phyloP scores from a whole-genome alignment of 164 flowering plant species.

The Vitis riparia region DNA sequence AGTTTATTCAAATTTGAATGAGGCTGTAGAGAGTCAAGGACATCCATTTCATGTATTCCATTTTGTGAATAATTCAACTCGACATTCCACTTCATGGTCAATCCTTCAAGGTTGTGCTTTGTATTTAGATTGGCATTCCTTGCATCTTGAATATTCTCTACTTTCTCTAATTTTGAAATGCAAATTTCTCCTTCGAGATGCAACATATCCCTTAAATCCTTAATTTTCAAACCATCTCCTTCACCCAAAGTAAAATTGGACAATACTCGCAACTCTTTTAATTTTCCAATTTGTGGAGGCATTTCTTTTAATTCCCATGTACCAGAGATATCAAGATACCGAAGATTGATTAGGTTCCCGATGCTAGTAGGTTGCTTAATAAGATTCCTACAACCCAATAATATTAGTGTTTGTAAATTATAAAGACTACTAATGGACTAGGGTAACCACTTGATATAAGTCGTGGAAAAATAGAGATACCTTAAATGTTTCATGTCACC shows the following conservation, averaged over 20 bases:
- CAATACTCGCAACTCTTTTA: neutral
- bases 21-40: no score
- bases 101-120: neutral
- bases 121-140: neutral
- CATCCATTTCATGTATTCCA: no score
- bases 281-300: neutral
- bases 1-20: no score
- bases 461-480: neutral
- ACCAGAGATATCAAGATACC: neutral
- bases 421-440: neutral
- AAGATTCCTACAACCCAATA: neutral
- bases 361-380: neutral
- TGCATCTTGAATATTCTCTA: neutral
- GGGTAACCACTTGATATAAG: neutral
- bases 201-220: neutral
- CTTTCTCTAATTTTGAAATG: neutral
- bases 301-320: neutral
- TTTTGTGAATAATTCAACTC: no score
- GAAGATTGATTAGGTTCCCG: neutral
- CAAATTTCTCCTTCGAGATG: neutral
- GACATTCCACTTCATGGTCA: no score
- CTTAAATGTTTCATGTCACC: conserved; percentile 11
- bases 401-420: neutral
- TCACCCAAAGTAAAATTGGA: neutral
- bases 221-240: neutral